Evolutionary conservation across 2,329 filamentous ascomycete species (phyloP).

Genomic region (Cladosporium halotolerans): DNA sequence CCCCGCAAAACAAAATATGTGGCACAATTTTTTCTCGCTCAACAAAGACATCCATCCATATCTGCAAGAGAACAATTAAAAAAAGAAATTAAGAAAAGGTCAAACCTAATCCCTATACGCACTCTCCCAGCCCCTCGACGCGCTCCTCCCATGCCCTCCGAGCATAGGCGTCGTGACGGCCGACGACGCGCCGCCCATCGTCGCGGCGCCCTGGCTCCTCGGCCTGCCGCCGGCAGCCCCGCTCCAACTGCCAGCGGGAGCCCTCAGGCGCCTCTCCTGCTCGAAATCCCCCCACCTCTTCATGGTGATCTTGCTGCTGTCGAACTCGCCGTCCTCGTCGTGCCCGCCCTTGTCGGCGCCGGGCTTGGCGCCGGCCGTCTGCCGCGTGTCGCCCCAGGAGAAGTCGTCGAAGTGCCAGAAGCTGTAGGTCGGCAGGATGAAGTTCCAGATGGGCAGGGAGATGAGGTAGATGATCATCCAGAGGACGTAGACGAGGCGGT

Average conservation of each 20-base stretch:
- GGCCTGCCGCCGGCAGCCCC: too few species aligned
- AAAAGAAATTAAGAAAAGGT: too few species aligned
- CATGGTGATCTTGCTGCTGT: constrained; percentile 98
- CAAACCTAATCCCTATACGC: too few species aligned
- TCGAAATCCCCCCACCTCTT: constrained; percentile 98
- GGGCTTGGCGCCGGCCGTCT: constrained; percentile 85
- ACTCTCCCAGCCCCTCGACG: background rate
- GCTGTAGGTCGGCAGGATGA: constrained; percentile 84
- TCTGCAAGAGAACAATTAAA: too few species aligned
- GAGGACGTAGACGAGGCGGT: constrained; percentile 81
- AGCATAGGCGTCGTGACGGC: constrained; percentile 5
- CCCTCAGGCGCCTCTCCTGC: constrained; percentile 41
- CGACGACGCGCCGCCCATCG: constrained; percentile 3
- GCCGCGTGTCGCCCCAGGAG: constrained; percentile 95
- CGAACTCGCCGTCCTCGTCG: constrained; percentile 85
- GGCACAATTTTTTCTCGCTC: too few species aligned
- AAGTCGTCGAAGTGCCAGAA: constrained; percentile 99
- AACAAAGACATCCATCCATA: too few species aligned
- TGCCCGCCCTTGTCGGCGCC: constrained; percentile 61
- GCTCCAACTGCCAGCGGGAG: too few species aligned
- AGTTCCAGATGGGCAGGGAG: constrained; percentile 95
- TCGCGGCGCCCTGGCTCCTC: constrained; percentile 1
- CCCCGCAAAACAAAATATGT: too few species aligned
- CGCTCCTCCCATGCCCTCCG: background rate
- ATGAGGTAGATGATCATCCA: constrained; percentile 98